Percentiles rank a stretch among this genome's conserved stretches.
These are phyloP conservation scores for Camelina sativa DNA, from an alignment of 345 rosid genomes.

Conservation along the genomic window DNA sequence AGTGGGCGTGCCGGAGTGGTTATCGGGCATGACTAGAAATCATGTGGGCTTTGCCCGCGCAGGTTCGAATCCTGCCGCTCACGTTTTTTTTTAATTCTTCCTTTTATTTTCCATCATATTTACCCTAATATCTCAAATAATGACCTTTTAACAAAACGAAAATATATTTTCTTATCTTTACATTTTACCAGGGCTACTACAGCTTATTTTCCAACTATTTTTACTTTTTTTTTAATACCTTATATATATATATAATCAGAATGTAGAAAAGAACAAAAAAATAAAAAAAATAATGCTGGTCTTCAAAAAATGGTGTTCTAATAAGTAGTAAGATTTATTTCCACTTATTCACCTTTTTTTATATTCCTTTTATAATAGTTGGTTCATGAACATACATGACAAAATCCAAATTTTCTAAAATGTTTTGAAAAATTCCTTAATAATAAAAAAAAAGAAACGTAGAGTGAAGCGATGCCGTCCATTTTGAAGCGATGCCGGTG, in stretches of 20 bases:
- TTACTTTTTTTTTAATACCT: neutral
- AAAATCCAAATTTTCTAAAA: neutral
- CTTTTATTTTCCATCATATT: too few relatives aligned
- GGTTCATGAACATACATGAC: neutral
- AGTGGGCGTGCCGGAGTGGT: constrained; percentile 47
- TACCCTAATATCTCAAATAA: neutral
- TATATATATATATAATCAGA: neutral
- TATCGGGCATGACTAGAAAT: constrained; percentile 93
- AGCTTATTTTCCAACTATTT: neutral
- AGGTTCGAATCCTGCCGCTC: constrained; percentile 76
- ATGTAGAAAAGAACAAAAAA: neutral
- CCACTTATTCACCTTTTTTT: neutral
- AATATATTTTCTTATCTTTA: neutral
- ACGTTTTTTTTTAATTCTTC: neutral
- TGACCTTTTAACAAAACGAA: too few relatives aligned
- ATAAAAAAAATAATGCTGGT: neutral
- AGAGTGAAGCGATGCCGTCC: constrained; percentile 40
- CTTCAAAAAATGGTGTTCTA: too few relatives aligned
- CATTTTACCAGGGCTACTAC: neutral
- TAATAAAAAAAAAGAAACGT: constrained; percentile 7
- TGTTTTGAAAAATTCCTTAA: neutral
- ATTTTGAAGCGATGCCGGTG: constrained; percentile 2
- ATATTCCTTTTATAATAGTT: neutral
- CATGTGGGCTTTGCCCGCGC: constrained; percentile 94
- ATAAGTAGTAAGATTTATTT: neutral